phyloP scores from a whole-genome alignment of 2,329 filamentous ascomycete species.

The Amphichorda felina region DNA sequence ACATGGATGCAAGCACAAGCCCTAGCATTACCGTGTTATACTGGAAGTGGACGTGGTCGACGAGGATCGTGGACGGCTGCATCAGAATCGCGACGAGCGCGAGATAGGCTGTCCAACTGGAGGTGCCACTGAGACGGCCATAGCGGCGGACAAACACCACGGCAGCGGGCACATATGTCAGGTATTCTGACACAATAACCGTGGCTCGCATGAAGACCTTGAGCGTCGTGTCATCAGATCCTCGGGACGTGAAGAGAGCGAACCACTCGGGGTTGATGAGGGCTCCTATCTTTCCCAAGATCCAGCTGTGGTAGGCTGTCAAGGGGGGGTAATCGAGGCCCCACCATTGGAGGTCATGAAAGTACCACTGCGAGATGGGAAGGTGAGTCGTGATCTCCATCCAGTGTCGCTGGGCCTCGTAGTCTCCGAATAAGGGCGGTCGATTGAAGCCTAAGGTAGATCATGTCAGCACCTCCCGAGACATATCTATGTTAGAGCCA shows the following conservation, averaged over 20 bases:
- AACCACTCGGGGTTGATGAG: slow-evolving; percentile 80
- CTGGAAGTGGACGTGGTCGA: slow-evolving; percentile 94
- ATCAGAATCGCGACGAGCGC: slow-evolving; percentile 83
- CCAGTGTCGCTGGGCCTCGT: slow-evolving; percentile 97
- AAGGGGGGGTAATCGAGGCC: slow-evolving; percentile 94
- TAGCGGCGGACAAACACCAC: slow-evolving; percentile 79
- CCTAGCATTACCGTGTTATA: slow-evolving; percentile 99
- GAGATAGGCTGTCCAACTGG: slow-evolving; percentile 71
- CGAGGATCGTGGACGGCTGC: slow-evolving; percentile 80
- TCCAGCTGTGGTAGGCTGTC: slow-evolving; percentile 96
- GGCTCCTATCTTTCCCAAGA: slow-evolving; percentile 76
- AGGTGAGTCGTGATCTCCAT: slow-evolving; percentile 92
- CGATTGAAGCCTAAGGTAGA: slow-evolving; percentile 51
- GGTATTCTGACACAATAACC: slow-evolving; percentile 81
- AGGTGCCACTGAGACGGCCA: slow-evolving; percentile 62
- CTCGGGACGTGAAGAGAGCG: slow-evolving; percentile 69
- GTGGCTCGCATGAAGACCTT: slow-evolving; percentile 96
- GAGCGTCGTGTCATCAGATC: slow-evolving; percentile 62
- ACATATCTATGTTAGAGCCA: neutral
- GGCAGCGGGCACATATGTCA: slow-evolving; percentile 75
- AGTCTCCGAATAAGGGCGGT: slow-evolving; percentile 91
- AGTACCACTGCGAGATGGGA: slow-evolving; percentile 93
- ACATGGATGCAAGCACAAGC: slow-evolving; percentile 74
- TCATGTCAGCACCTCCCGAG: no score
- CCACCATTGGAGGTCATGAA: slow-evolving; percentile 95